These are phyloP conservation scores for Vicia villosa DNA, from an alignment of 306 rosid species.

Conservation along the genomic window DNA sequence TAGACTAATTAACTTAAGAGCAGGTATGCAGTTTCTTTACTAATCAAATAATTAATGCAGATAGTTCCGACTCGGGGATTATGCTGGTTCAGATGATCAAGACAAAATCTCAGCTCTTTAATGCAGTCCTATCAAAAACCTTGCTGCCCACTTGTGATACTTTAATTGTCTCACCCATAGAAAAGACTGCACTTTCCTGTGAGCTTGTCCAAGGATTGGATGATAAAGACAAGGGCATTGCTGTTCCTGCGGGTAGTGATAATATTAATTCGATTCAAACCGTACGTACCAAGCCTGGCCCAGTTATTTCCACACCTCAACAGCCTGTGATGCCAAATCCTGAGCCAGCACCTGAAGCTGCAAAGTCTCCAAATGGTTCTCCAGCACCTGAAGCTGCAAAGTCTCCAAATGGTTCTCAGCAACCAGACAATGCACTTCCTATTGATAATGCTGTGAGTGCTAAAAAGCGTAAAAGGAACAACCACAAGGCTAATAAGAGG, in stretches of 20 bases:
- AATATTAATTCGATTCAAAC: constrained; percentile 1
- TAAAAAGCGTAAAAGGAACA: constrained; percentile 51
- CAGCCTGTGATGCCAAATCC: constrained; percentile 28
- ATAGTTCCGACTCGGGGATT: constrained; percentile 35
- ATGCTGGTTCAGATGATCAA: constrained; percentile 42
- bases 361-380: constrained; percentile 32
- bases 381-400: constrained; percentile 5
- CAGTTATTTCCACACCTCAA: constrained; percentile 27
- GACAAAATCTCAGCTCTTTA: constrained; percentile 44
- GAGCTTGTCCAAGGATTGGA: background rate
- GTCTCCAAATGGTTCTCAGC: constrained; percentile 38
- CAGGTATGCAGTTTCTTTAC: background rate
- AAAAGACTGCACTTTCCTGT: constrained; percentile 12
- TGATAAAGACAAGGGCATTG: constrained; percentile 9
- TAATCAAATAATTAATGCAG: constrained; percentile 38
- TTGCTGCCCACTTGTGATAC: no score
- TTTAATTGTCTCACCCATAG: background rate
- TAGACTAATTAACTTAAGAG: background rate
- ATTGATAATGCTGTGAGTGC: constrained; percentile 24
- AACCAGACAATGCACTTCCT: constrained; percentile 30
- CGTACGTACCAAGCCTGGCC: constrained; percentile 24
- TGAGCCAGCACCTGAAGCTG: constrained; percentile 13
- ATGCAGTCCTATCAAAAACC: constrained; percentile 25
- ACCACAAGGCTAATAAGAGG: constrained; percentile 50
- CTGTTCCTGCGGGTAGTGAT: background rate